Conservation (phyloP, 1,284 basidiomycete genomes). For the Ganoderma resinaceum region DNA sequence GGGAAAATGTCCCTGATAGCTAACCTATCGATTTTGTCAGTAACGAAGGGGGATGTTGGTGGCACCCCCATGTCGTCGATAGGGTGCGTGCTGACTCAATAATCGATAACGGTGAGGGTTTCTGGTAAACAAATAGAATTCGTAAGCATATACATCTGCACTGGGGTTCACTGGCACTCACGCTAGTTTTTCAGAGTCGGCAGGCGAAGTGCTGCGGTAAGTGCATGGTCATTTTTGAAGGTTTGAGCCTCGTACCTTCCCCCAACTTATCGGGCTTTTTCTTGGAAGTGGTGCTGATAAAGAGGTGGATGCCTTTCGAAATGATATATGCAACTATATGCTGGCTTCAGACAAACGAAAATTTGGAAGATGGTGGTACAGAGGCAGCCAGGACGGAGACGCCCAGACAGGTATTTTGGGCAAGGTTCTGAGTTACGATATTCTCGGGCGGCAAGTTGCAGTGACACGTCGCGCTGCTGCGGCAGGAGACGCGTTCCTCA, state of each 20-base stretch:
- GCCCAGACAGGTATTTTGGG: background rate
- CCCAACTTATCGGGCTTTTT: background rate
- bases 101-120: background rate
- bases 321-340: background rate
- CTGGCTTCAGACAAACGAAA: background rate
- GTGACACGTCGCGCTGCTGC: constrained; percentile 31
- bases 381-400: background rate
- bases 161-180: too few species aligned
- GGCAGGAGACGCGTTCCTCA: constrained; percentile 14
- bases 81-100: too few species aligned
- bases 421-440: background rate
- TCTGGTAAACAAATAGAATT: background rate
- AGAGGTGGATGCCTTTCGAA: background rate
- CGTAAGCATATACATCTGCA: too few species aligned
- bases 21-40: too few species aligned
- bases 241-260: background rate
- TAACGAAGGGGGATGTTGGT: too few species aligned
- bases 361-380: background rate
- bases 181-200: background rate
- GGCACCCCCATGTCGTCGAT: too few species aligned
- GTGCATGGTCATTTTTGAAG: background rate
- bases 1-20: too few species aligned
- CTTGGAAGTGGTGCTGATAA: background rate
- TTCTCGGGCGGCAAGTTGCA: constrained; percentile 3
- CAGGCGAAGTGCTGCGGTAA: background rate